Evolutionary conservation across 2,329 filamentous ascomycete genomes (phyloP).

Genomic region (Cyphellophora europaea): DNA sequence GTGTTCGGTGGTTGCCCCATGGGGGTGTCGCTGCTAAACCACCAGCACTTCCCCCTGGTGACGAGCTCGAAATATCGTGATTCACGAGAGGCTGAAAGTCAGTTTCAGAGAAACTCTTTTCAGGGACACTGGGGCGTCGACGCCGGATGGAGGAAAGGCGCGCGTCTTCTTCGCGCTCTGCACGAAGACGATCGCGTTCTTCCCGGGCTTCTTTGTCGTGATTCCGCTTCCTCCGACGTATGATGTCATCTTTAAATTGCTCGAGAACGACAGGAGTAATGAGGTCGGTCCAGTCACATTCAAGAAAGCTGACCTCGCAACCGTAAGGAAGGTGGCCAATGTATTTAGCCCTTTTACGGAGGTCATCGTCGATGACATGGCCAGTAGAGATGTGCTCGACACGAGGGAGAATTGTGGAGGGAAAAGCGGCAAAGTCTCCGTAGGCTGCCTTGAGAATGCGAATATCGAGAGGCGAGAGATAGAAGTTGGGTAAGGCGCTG

Average conservation of each 20-base stretch:
- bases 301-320: conserved; percentile 83
- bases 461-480: conserved; percentile 83
- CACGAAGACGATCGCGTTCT: conserved; percentile 73
- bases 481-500: conserved; percentile 76
- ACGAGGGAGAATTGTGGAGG: conserved; percentile 73
- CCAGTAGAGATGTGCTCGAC: conserved; percentile 85
- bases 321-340: conserved; percentile 77
- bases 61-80: conserved; percentile 17
- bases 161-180: conserved; percentile 69
- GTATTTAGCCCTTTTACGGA: conserved; percentile 79
- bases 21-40: conserved; percentile 33
- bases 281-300: conserved; percentile 92
- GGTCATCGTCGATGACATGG: conserved; percentile 74
- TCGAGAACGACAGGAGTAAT: conserved; percentile 67
- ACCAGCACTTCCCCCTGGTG: conserved; percentile 21
- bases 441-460: conserved; percentile 85
- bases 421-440: conserved; percentile 71
- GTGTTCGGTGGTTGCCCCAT: conserved; percentile 25
- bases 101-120: conserved; percentile 44
- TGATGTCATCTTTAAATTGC: conserved; percentile 67
- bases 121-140: conserved; percentile 41
- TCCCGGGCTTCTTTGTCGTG: conserved; percentile 76
- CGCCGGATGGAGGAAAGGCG: conserved; percentile 58
- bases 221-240: conserved; percentile 65
- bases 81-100: conserved; percentile 58